A percentile compares a stretch with the other conserved stretches of the same genome.
Conservation (phyloP, 768 basidiomycete genomes). For the Calocera viscosa region DNA sequence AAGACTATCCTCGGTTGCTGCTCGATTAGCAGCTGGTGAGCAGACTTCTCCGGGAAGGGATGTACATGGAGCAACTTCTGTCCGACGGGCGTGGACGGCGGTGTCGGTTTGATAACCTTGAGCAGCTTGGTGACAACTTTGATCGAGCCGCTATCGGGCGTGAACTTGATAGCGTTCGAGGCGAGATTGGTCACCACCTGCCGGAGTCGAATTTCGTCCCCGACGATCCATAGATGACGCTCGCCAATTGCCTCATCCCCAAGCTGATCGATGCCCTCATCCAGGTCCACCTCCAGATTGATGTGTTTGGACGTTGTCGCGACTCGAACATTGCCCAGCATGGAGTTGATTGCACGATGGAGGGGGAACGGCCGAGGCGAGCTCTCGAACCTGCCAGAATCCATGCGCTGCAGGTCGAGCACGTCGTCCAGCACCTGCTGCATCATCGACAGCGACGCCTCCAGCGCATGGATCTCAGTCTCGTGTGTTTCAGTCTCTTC, state of each 20-base stretch:
- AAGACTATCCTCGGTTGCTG: conserved; percentile 10
- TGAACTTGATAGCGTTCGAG: conserved; percentile 34
- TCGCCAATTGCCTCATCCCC: conserved; percentile 12
- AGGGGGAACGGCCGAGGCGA: conserved; percentile 48
- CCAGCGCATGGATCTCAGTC: conserved; percentile 2
- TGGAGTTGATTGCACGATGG: conserved; percentile 62
- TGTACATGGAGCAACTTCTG: background rate
- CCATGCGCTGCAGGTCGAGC: conserved; percentile 71
- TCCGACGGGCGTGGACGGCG: background rate
- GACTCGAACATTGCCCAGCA: conserved; percentile 55
- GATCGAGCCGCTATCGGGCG: conserved; percentile 38
- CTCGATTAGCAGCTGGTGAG: background rate
- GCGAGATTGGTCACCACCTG: conserved; percentile 78
- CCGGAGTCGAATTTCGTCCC: conserved; percentile 69
- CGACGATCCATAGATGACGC: conserved; percentile 53
- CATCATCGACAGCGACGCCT: conserved; percentile 4
- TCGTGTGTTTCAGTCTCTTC: background rate
- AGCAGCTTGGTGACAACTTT: conserved; percentile 48
- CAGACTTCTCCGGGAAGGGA: background rate
- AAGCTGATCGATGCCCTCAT: conserved; percentile 34
- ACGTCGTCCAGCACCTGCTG: conserved; percentile 59
- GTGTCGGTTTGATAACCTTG: conserved; percentile 17
- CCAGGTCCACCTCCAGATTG: conserved; percentile 55
- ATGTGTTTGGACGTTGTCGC: conserved; percentile 56
- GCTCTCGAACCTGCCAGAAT: conserved; percentile 11